Evolutionary conservation across 345 rosid species (phyloP), one percentile per base, ranked within the genome.

Genomic region (Dovyalis caffra): DNA sequence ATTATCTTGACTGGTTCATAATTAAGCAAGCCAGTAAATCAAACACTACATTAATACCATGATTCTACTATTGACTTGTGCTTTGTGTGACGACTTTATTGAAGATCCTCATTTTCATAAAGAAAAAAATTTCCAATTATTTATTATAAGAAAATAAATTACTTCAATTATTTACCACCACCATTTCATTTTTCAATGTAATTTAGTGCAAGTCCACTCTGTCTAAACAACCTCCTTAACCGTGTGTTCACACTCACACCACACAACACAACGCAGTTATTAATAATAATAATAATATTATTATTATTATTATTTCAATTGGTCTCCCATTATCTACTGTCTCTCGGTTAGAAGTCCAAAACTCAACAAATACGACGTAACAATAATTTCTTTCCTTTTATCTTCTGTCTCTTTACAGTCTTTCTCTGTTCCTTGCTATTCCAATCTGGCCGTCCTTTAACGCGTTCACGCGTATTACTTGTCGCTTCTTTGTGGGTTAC

Each of bases 391-490:
- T 0, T 20, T 7, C 25, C 3, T 56, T 16, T 33, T 56, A 49
- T 49, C 23, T 33, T 5, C 18, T 21, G 20, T 49, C 25, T 31
- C 35, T 1, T 10, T 23, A 35, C 23, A 18, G 49, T 6, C 43
- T 40, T 23, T 68, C 63, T 11, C 29, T 35, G 60, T 69, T 3
- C 31, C 68, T 23, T 18, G 4, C 11, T 10, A 23, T 11, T 53
- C 81, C 83, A 79, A 74, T 71, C 86, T 82, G 87, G 83, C 85
- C 81, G 83, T 77, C 77, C 76, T 71, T 74, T 14, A 85, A 87
- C 89, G 90, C 86, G 88, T 81, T 74, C 77, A 88, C 91, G 95
- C 87, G 91, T 83, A 76, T 63, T 43, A 58, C 71, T 65, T 77
- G 88, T 86, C 84, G 79, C 76, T 68, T 78, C 66, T 31, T 16